Evolutionary conservation across 176 grass and related monocot species (phyloP).

Genomic region (Stipa capillata): DNA sequence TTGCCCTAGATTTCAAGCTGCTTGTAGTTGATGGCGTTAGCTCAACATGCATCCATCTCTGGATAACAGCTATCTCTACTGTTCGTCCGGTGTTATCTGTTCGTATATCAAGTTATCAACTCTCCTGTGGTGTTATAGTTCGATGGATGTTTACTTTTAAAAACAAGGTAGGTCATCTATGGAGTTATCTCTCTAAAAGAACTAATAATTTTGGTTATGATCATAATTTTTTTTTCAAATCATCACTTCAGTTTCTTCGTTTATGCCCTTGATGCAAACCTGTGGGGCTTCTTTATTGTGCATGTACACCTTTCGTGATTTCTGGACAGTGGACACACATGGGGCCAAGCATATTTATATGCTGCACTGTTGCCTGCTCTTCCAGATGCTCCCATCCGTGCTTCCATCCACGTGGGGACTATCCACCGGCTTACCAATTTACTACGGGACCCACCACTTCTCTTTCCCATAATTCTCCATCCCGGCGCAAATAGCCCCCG

Average conservation of each 20-base stretch:
- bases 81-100: not conserved
- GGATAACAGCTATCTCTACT: not conserved
- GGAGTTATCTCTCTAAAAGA: not conserved
- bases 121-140: not conserved
- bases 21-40: not conserved
- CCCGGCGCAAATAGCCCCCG: too few relatives aligned
- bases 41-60: not conserved
- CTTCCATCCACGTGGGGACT: too few relatives aligned
- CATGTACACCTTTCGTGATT: constrained; percentile 7
- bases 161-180: not conserved
- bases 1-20: not conserved
- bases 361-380: too few relatives aligned
- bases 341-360: too few relatives aligned
- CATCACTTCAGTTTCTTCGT: not conserved
- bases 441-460: too few relatives aligned
- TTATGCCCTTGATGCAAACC: constrained; percentile 8
- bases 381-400: too few relatives aligned
- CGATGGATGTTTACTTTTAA: not conserved
- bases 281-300: not conserved
- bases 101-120: not conserved
- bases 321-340: not conserved
- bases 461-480: too few relatives aligned
- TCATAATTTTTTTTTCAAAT: not conserved
- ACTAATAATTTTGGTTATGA: too few relatives aligned
- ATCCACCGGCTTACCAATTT: too few relatives aligned